Evolutionary conservation across 1,284 basidiomycete genomes (phyloP), one percentile per base, ranked within the genome.

Genomic region (Pseudozyma thailandica): DNA sequence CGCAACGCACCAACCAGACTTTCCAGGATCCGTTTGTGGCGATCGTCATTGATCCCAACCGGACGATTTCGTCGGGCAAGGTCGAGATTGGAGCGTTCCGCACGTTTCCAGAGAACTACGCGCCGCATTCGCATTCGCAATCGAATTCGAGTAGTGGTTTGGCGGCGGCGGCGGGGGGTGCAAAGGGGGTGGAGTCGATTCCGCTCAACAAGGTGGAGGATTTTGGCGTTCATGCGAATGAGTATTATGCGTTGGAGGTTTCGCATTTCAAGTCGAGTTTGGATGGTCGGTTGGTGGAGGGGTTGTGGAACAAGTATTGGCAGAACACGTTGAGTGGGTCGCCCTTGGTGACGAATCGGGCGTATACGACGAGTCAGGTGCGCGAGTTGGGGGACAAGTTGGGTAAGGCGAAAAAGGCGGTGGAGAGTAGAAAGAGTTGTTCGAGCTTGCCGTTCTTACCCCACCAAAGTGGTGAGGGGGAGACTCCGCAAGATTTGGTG

Each of bases 241-340:
- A 92, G 68, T 98, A 98, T 83, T 98, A 98, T 83, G 90, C 89
- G 16, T 87, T 98, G 21, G 92, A 95, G 43, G 90, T 98, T 21
- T 91, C 95, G 83, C 91, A 96, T 53, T 98, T 97, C 88, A 98
- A 95, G 84, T 91, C 90, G 18, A 89, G 87, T 35, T 85, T 94
- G 42, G 95, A 98, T 80, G 89, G 89, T 20, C 89, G 93, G 75
- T 84, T 98, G 13, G 86, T 98, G 27, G 91, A 91, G 28, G 85
- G 94, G 80, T 84, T 98, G 21, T 98, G 95, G 95, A 97, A 98
- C 86, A 98, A 98, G 85, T 98, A 98, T 79, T 99, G 95, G 95
- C 92, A 95, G 18, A 94, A 92, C 76, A 98, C 95, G 0, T 87
- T 98, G 28, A 92, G 91, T 78, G 92, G 94, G 80, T 93, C 91